Conservation (phyloP, 139 green algal genomes). For the Chlamydomonas applanata region DNA sequence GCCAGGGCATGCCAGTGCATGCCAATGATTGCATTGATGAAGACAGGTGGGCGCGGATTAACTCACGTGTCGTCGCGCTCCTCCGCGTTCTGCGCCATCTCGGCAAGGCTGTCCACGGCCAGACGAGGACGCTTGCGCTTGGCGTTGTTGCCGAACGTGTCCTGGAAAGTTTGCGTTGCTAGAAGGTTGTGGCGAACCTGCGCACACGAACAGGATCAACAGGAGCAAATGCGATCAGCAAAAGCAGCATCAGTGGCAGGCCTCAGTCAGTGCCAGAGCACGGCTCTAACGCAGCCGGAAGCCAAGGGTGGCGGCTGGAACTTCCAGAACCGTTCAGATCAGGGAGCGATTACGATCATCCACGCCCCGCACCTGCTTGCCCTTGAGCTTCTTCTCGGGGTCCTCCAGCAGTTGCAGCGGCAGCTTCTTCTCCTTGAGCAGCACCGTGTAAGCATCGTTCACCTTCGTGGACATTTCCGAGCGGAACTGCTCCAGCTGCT, state of each 20-base stretch:
- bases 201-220: no score
- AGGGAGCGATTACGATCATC: no score
- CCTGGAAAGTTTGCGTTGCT: conserved; percentile 77
- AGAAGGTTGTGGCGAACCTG: conserved; percentile 70
- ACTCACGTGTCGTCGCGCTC: conserved; percentile 24
- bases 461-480: conserved; percentile 93
- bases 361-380: conserved; percentile 9
- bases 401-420: conserved; percentile 91
- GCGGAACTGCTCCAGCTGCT: conserved; percentile 93
- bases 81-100: conserved; percentile 52
- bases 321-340: no score
- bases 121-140: conserved; percentile 88
- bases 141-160: conserved; percentile 80
- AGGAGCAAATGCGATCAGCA: no score
- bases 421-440: conserved; percentile 95
- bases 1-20: no score
- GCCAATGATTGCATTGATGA: conserved; percentile 4
- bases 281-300: no score
- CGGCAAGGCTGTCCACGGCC: conserved; percentile 60
- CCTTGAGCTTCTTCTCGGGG: conserved; percentile 63
- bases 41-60: no score
- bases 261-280: no score
- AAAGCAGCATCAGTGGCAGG: no score
- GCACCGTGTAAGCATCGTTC: conserved; percentile 89
- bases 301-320: no score